Base-by-base conservation (phyloP, 306 rosid species). In the Coriaria nepalensis region DNA sequence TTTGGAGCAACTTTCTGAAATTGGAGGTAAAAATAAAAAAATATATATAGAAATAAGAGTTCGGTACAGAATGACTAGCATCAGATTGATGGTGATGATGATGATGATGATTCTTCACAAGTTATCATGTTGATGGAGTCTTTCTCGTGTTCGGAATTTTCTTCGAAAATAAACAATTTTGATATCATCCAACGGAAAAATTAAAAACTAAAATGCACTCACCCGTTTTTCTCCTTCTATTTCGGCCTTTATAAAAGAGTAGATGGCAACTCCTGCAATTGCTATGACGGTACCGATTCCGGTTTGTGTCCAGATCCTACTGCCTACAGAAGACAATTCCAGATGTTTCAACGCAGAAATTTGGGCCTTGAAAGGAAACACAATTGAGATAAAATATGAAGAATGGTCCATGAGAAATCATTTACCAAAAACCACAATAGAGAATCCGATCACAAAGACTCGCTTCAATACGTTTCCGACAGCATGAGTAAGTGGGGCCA, bases 391-490 rank as follows among this genome's bases (percentile, higher is more conserved):
- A 20, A 29, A 15, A 37, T 38, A 20, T 39, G 11, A 11, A 20
- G 7, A 7, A 9, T 11, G 49, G 3, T 12, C 29, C 38, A 57
- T 35, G 33, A 5, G 29, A 7, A 41, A 13, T 10, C 12, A 13
- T 47, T 59, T 82, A 82, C 93, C 93, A 2, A 82, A 82, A 20
- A 75, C 79, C 15, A 82, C 76, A 12, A 82, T 82, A 13, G 93
- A 78, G 77, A 78, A 82, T 0, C 93, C 93, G 1, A 82, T 82
- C 56, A 82, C 93, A 36, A 82, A 82, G 35, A 82, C 93, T 51
- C 83, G 76, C 78, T 82, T 78, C 81, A 82, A 59, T 35, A 82
- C 93, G 37, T 82, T 82, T 44, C 93, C 87, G 7, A 82, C 93
- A 5, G 93, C 93, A 35, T 82, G 93, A 37, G 87, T 82, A 33